These are phyloP conservation scores for Suhomyces wounanorum DNA, from an alignment of 1,139 yeast genomes.

Conservation along the genomic window DNA sequence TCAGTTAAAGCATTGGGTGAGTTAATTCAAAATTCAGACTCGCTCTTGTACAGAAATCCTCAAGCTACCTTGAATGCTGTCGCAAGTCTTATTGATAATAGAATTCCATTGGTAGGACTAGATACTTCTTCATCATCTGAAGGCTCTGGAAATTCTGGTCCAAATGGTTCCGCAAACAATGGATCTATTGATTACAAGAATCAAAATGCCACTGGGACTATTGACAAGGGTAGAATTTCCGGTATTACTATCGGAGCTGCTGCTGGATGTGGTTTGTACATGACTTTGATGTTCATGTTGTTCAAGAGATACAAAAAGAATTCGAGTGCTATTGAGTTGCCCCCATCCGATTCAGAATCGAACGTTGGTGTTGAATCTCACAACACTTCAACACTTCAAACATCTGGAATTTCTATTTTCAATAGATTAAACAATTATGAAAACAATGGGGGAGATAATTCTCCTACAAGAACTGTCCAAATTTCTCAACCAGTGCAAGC, in stretches of 20 bases:
- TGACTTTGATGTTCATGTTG: conserved; percentile 51
- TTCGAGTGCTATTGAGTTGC: conserved; percentile 38
- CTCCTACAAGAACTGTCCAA: conserved; percentile 26
- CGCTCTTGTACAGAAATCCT: conserved; percentile 53
- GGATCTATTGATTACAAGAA: conserved; percentile 43
- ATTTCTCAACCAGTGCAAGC: conserved; percentile 51
- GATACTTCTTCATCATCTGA: conserved; percentile 24
- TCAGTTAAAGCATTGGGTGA: conserved; percentile 47
- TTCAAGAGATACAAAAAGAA: conserved; percentile 43
- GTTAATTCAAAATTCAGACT: conserved; percentile 43
- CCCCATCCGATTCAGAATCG: conserved; percentile 47
- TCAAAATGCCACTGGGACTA: conserved; percentile 18
- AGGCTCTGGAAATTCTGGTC: conserved; percentile 18
- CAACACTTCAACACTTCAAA: conserved; percentile 18
- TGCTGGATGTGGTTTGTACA: conserved; percentile 60
- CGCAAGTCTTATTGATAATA: conserved; percentile 59
- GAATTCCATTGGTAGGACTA: conserved; percentile 64
- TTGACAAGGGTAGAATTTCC: conserved; percentile 47
- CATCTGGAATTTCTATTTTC: conserved; percentile 34
- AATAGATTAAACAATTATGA: conserved; percentile 29
- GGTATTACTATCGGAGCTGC: conserved; percentile 71
- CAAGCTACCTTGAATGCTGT: conserved; percentile 48
- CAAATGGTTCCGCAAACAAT: conserved; percentile 21
- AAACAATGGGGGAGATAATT: conserved; percentile 10
- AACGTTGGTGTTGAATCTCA: conserved; percentile 30